These are phyloP conservation scores for Euphorbia neoarborescens DNA, from an alignment of 441 rosid genomes.

Conservation along the genomic window DNA sequence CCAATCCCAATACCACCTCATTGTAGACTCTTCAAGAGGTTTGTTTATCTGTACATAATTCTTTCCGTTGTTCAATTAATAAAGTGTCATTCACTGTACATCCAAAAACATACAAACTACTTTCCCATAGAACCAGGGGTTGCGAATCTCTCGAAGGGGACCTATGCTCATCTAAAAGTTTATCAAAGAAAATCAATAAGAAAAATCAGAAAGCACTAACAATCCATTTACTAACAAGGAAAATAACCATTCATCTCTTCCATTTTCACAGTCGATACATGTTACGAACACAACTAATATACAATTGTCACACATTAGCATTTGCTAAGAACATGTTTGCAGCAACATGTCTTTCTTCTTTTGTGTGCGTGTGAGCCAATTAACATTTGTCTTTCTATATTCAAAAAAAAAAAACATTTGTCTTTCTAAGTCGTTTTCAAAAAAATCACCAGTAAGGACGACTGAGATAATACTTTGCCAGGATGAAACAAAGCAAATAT, in stretches of 20 bases:
- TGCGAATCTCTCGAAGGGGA: background rate
- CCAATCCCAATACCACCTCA: background rate
- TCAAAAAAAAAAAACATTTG: too few species aligned
- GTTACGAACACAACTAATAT: background rate
- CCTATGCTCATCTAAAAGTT: background rate
- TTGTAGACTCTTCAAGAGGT: background rate
- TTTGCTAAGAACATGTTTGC: background rate
- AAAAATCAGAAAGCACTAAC: background rate
- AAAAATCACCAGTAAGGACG: background rate
- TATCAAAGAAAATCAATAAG: background rate
- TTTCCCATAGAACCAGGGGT: background rate
- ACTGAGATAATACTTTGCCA: background rate
- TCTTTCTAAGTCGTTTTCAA: background rate
- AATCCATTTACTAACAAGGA: background rate
- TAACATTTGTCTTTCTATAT: background rate
- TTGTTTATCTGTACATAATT: background rate
- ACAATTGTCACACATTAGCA: conserved; percentile 1
- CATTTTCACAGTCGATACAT: background rate
- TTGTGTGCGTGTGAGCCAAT: background rate
- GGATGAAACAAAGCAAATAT: background rate
- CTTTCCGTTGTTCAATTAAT: background rate
- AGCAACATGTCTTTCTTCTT: background rate
- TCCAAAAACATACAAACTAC: background rate
- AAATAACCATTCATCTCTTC: background rate
- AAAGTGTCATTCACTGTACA: background rate